Percentiles rank a stretch among this genome's conserved stretches.
These are phyloP conservation scores for Monilinia polystroma DNA, from an alignment of 2,329 filamentous ascomycete genomes.

Conservation along the genomic window DNA sequence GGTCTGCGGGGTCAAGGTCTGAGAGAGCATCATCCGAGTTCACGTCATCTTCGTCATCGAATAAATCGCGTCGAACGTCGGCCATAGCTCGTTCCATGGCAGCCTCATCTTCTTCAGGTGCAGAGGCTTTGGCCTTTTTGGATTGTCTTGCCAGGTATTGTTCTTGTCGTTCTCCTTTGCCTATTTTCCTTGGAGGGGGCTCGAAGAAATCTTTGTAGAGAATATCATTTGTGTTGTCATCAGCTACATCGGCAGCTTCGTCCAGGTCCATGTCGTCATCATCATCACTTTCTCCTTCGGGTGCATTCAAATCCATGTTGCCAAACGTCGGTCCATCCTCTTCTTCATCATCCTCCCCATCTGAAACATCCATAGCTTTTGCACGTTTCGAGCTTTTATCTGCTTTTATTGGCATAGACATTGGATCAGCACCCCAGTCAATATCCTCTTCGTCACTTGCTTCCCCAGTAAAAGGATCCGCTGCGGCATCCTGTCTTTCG, in stretches of 20 bases:
- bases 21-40: constrained; percentile 65
- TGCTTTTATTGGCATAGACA: constrained; percentile 45
- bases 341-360: constrained; percentile 51
- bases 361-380: constrained; percentile 40
- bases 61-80: constrained; percentile 84
- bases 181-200: constrained; percentile 71
- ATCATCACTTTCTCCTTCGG: constrained; percentile 66
- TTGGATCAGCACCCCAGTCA: constrained; percentile 81
- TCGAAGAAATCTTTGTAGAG: constrained; percentile 94
- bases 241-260: constrained; percentile 53
- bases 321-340: constrained; percentile 82
- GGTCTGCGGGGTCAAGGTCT: constrained; percentile 66
- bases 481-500: constrained; percentile 78
- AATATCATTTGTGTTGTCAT: constrained; percentile 79
- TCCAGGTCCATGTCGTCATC: constrained; percentile 53
- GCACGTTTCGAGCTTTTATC: constrained; percentile 38
- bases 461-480: constrained; percentile 70
- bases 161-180: constrained; percentile 50
- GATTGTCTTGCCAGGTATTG: constrained; percentile 42
- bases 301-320: constrained; percentile 70
- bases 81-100: constrained; percentile 82
- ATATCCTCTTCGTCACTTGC: constrained; percentile 83
- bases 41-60: constrained; percentile 70
- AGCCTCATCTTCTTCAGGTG: constrained; percentile 52
- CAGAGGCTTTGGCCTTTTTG: constrained; percentile 43